Evolutionary conservation across 192 early-diverging fungal species (phyloP).

Genomic region (Dissophora ornata): DNA sequence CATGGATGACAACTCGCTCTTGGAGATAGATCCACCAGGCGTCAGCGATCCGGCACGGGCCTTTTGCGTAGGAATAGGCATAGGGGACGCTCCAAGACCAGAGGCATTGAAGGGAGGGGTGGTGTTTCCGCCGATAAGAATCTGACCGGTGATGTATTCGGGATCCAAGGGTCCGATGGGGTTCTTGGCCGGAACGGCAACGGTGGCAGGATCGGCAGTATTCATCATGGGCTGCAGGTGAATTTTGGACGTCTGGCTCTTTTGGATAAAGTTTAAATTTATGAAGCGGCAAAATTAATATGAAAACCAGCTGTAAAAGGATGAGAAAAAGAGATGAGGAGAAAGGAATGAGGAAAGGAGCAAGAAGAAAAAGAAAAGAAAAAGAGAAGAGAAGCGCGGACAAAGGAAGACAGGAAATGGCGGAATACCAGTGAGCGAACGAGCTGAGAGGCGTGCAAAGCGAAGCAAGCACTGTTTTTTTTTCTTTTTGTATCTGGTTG

Average conservation of each 20-base stretch:
- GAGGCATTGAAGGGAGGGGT: neutral
- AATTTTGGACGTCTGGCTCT: too few species aligned
- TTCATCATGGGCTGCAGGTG: conserved; percentile 1
- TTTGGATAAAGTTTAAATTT: conserved; percentile 2
- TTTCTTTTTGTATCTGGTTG: too few species aligned
- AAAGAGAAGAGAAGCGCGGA: neutral
- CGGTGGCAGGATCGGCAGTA: neutral
- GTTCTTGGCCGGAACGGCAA: neutral
- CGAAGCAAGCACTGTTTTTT: too few species aligned
- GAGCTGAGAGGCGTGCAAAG: too few species aligned
- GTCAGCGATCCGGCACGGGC: conserved; percentile 34
- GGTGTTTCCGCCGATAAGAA: neutral
- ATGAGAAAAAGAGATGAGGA: conserved; percentile 1
- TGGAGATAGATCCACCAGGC: conserved; percentile 41
- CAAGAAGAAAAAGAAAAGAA: neutral
- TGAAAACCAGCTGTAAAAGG: too few species aligned
- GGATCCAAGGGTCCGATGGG: conserved; percentile 12
- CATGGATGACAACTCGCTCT: conserved; percentile 50
- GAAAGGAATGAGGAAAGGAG: neutral
- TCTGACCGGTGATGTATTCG: neutral
- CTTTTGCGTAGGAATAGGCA: conserved; percentile 3
- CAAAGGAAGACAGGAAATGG: neutral
- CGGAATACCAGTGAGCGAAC: neutral
- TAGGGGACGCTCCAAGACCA: neutral
- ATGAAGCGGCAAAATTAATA: neutral